phyloP scores from a whole-genome alignment of 495 filamentous ascomycete genomes.

The Xylaria venustula region DNA sequence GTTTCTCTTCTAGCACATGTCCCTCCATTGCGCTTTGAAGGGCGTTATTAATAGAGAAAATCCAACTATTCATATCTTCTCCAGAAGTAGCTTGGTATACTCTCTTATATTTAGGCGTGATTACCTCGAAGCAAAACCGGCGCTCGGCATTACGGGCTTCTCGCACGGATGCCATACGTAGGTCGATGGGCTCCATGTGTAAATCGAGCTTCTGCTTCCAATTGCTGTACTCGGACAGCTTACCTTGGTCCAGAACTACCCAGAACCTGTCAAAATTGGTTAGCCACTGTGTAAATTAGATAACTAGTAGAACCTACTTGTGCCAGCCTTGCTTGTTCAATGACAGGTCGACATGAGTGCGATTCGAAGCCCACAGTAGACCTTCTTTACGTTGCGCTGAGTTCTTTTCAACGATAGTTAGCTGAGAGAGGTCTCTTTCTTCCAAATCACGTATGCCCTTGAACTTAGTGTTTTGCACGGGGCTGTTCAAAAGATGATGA shows the following conservation, averaged over 20 bases:
- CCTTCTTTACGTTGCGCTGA: slow-evolving; percentile 74
- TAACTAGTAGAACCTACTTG: slow-evolving; percentile 65
- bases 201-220: slow-evolving; percentile 97
- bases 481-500: slow-evolving; percentile 41
- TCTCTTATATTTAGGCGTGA: slow-evolving; percentile 93
- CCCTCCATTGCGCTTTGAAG: slow-evolving; percentile 93
- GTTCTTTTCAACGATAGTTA: slow-evolving; percentile 47
- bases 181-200: slow-evolving; percentile 97
- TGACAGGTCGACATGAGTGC: slow-evolving; percentile 89
- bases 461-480: slow-evolving; percentile 65
- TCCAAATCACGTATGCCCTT: slow-evolving; percentile 88
- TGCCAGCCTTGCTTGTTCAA: slow-evolving; percentile 98
- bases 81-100: slow-evolving; percentile 98
- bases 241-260: slow-evolving; percentile 96
- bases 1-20: slow-evolving; percentile 55
- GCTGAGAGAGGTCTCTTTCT: slow-evolving; percentile 63
- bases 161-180: slow-evolving; percentile 93
- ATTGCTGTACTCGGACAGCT: slow-evolving; percentile 96
- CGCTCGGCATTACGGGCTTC: slow-evolving; percentile 92
- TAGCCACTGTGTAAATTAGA: slow-evolving; percentile 10
- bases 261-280: slow-evolving; percentile 67
- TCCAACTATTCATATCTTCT: slow-evolving; percentile 98
- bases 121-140: slow-evolving; percentile 97
- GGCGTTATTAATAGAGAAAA: slow-evolving; percentile 94
- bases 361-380: slow-evolving; percentile 88